These are phyloP conservation scores for Angomonas ambiguus DNA, from an alignment of 208 protist genomes.

Conservation along the genomic window DNA sequence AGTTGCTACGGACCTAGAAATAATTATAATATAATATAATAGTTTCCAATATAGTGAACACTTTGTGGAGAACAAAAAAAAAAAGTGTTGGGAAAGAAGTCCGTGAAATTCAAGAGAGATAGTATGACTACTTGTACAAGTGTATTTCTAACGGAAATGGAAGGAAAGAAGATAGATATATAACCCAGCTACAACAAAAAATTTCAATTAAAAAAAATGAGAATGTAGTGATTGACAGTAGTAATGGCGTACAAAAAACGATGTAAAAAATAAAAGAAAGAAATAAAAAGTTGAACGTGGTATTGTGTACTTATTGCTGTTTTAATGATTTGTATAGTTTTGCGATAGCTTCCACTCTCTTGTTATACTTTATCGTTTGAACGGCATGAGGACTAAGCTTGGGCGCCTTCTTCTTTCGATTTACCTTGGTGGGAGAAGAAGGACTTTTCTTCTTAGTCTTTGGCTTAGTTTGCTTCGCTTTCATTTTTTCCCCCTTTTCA, in stretches of 20 bases:
- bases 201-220: slow-evolving; percentile 12
- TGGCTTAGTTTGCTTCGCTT: background rate
- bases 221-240: slow-evolving; percentile 11
- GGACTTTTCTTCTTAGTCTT: background rate
- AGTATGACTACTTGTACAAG: slow-evolving; percentile 1
- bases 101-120: background rate
- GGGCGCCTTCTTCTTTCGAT: background rate
- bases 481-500: background rate
- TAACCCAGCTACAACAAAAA: background rate
- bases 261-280: background rate
- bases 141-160: slow-evolving; percentile 5
- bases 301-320: background rate
- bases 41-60: too few species aligned
- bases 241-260: slow-evolving; percentile 10
- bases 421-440: background rate
- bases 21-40: too few species aligned
- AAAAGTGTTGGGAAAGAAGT: background rate
- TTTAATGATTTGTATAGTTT: slow-evolving; percentile 68
- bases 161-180: slow-evolving; percentile 2
- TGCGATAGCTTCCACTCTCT: slow-evolving; percentile 76
- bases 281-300: background rate
- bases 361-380: slow-evolving; percentile 83
- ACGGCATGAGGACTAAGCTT: slow-evolving; percentile 31
- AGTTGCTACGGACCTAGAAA: too few species aligned
- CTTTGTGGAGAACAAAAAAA: slow-evolving; percentile 8